Conservation (phyloP, 495 filamentous ascomycete genomes). For the Xylaria acuta region DNA sequence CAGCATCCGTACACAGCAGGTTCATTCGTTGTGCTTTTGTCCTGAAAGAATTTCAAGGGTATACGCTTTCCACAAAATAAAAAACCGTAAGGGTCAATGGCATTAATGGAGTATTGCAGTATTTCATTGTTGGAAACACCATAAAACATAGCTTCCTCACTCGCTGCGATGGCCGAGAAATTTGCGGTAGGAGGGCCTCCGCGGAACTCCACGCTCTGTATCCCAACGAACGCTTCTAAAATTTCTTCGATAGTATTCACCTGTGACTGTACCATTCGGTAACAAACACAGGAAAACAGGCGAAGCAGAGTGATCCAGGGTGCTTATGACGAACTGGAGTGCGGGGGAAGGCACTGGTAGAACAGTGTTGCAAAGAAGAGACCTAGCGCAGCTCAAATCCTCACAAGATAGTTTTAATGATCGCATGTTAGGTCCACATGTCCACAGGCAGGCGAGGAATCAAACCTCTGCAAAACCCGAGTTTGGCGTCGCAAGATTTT, state of each 20-base stretch:
- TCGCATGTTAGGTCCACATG: no score
- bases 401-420: no score
- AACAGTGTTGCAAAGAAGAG: no score
- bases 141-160: slow-evolving; percentile 31
- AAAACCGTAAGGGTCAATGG: slow-evolving; percentile 17
- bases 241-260: slow-evolving; percentile 18
- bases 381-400: no score
- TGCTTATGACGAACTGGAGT: slow-evolving; percentile 27
- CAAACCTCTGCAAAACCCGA: no score
- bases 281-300: slow-evolving; percentile 24
- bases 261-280: slow-evolving; percentile 32
- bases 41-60: slow-evolving; percentile 22
- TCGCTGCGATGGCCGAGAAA: slow-evolving; percentile 29
- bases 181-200: slow-evolving; percentile 26
- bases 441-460: no score
- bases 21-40: no score
- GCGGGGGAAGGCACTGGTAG: slow-evolving; percentile 21
- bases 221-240: neutral
- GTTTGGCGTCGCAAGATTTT: no score
- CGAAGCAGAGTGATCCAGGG: slow-evolving; percentile 17
- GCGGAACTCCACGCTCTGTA: slow-evolving; percentile 29
- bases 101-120: slow-evolving; percentile 22
- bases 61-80: slow-evolving; percentile 23
- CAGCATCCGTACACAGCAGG: no score
- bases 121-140: slow-evolving; percentile 29